Evolutionary conservation across 352 stramenopile genomes (phyloP).

Genomic region (Globisporangium alternatum): DNA sequence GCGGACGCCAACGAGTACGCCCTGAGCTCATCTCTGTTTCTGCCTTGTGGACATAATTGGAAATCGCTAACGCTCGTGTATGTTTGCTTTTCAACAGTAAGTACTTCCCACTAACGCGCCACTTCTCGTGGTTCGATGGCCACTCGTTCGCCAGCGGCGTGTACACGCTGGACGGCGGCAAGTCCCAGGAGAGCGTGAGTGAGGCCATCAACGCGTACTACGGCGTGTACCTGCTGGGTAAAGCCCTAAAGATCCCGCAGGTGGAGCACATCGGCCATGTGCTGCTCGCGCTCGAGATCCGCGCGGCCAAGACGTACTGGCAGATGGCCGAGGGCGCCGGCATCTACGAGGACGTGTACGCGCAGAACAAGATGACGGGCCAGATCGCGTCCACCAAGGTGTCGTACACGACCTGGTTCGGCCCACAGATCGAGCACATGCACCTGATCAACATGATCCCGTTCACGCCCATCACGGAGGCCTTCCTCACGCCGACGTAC

Average conservation of each 20-base stretch:
- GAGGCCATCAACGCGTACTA: slow-evolving; percentile 98
- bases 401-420: slow-evolving; percentile 88
- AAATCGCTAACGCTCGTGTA: slow-evolving; percentile 3
- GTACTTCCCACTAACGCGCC: slow-evolving; percentile 90
- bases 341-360: slow-evolving; percentile 76
- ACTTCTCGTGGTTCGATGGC: slow-evolving; percentile 97
- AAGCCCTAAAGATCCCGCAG: slow-evolving; percentile 59
- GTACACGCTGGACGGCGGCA: slow-evolving; percentile 93
- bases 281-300: slow-evolving; percentile 91
- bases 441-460: slow-evolving; percentile 92
- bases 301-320: slow-evolving; percentile 95
- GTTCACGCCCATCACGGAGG: slow-evolving; percentile 84
- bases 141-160: slow-evolving; percentile 96
- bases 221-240: slow-evolving; percentile 91
- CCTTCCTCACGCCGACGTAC: slow-evolving; percentile 65
- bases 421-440: slow-evolving; percentile 80
- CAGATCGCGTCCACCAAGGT: slow-evolving; percentile 78
- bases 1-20: slow-evolving; percentile 61
- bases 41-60: not conserved
- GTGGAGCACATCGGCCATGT: slow-evolving; percentile 90
- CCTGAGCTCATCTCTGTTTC: slow-evolving; percentile 7
- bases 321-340: slow-evolving; percentile 78
- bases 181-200: slow-evolving; percentile 95
- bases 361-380: slow-evolving; percentile 83
- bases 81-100: slow-evolving; percentile 27